These are phyloP conservation scores for Azolla pinnata DNA, from an alignment of 75 land plant genomes.

Conservation along the genomic window DNA sequence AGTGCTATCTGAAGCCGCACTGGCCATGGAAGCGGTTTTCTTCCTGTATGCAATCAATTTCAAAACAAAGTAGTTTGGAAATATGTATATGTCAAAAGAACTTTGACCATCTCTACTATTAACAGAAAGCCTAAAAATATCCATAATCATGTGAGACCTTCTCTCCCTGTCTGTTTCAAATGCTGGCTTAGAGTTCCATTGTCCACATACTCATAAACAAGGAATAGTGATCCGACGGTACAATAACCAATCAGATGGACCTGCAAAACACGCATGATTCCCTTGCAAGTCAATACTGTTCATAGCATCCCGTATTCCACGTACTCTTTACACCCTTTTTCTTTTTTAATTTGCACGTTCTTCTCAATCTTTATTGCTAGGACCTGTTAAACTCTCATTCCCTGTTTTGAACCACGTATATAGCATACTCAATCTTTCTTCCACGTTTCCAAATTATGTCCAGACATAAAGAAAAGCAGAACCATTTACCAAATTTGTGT, in stretches of 20 bases:
- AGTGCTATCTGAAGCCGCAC: constrained; percentile 84
- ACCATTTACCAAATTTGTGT: constrained; percentile 61
- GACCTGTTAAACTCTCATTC: no score
- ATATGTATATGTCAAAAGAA: not conserved
- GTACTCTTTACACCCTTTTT: no score
- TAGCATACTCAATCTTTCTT: not conserved
- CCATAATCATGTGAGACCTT: not conserved
- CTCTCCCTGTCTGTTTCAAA: constrained; percentile 47
- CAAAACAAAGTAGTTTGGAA: not conserved
- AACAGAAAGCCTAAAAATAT: no score
- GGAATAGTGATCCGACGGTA: constrained; percentile 64
- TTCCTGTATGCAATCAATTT: constrained; percentile 16
- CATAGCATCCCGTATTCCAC: no score
- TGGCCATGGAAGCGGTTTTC: constrained; percentile 54
- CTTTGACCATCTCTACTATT: no score
- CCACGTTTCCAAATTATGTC: not conserved
- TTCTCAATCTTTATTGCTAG: no score
- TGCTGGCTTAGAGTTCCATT: constrained; percentile 89
- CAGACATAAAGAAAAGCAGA: not conserved
- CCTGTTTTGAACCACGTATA: no score
- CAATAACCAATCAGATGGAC: constrained; percentile 93
- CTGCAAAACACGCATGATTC: constrained; percentile 25
- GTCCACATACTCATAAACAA: constrained; percentile 84
- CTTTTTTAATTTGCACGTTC: no score
- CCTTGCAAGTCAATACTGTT: not conserved